These are phyloP conservation scores for Cryptosporidium ryanae DNA, from an alignment of 169 alveolate genomes.

Conservation along the genomic window DNA sequence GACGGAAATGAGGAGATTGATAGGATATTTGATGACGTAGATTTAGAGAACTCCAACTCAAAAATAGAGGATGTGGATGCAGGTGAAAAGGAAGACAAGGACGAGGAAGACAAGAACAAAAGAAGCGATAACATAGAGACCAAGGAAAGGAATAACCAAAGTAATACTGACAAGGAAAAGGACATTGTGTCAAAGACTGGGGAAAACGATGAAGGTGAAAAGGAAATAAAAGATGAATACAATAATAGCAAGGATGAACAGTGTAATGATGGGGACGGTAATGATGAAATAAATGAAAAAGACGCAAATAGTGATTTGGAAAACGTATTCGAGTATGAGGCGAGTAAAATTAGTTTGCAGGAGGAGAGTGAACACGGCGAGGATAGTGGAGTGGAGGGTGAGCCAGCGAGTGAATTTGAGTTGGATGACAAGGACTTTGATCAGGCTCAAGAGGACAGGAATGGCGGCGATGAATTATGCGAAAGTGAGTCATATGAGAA, in stretches of 20 bases:
- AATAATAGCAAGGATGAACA: slow-evolving; percentile 78
- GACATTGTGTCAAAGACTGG: slow-evolving; percentile 77
- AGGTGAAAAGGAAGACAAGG: slow-evolving; percentile 80
- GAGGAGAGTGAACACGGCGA: slow-evolving; percentile 46
- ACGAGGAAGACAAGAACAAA: slow-evolving; percentile 78
- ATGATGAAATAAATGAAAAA: slow-evolving; percentile 66
- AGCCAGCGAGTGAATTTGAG: slow-evolving; percentile 77
- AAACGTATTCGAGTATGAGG: slow-evolving; percentile 75
- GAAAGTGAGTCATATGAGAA: background rate
- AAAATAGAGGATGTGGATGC: slow-evolving; percentile 81
- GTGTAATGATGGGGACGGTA: slow-evolving; percentile 77
- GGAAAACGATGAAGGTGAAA: slow-evolving; percentile 76
- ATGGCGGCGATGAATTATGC: background rate
- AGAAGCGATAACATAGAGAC: slow-evolving; percentile 82
- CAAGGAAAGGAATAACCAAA: slow-evolving; percentile 80
- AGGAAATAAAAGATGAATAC: slow-evolving; percentile 55
- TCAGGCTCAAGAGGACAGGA: slow-evolving; percentile 10
- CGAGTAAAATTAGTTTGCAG: slow-evolving; percentile 61
- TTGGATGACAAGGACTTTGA: slow-evolving; percentile 36
- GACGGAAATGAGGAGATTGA: slow-evolving; percentile 80
- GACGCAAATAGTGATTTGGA: slow-evolving; percentile 74
- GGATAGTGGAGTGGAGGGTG: slow-evolving; percentile 65
- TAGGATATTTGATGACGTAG: slow-evolving; percentile 80
- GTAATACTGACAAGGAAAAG: slow-evolving; percentile 78
- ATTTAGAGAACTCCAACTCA: slow-evolving; percentile 81